Evolutionary conservation across 306 rosid species (phyloP).

Genomic region (Cucurbita moschata): DNA sequence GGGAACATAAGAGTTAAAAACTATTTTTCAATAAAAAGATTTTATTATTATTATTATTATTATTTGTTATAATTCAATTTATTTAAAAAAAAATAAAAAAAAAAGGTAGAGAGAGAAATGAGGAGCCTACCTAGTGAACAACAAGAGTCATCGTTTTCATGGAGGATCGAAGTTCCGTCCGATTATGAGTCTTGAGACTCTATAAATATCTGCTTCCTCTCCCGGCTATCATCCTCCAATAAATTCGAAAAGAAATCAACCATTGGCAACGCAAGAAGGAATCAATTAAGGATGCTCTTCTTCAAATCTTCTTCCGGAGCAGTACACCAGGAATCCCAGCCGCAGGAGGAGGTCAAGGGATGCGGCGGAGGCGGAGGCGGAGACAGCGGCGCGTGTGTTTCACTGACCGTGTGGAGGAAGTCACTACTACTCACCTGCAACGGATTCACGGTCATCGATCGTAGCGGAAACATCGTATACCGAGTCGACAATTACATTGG

Average conservation of each 20-base stretch:
- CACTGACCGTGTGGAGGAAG: slow-evolving; percentile 74
- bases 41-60: no score
- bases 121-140: background rate
- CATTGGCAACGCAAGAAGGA: background rate
- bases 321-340: slow-evolving; percentile 36
- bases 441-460: slow-evolving; percentile 77
- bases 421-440: slow-evolving; percentile 54
- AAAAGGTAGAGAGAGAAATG: background rate
- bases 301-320: slow-evolving; percentile 41
- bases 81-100: no score
- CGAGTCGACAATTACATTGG: slow-evolving; percentile 61
- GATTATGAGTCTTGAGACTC: background rate
- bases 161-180: background rate
- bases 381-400: slow-evolving; percentile 6
- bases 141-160: background rate
- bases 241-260: background rate
- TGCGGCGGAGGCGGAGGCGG: background rate
- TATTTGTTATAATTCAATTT: no score
- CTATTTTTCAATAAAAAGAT: no score
- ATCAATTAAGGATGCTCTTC: slow-evolving; percentile 3
- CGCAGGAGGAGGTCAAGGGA: slow-evolving; percentile 10
- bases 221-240: background rate
- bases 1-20: no score
- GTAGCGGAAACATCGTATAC: slow-evolving; percentile 54
- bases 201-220: background rate